Evolutionary conservation across 768 basidiomycete species (phyloP), one percentile per base, ranked within the genome.

Genomic region (Butyriboletus loyo): DNA sequence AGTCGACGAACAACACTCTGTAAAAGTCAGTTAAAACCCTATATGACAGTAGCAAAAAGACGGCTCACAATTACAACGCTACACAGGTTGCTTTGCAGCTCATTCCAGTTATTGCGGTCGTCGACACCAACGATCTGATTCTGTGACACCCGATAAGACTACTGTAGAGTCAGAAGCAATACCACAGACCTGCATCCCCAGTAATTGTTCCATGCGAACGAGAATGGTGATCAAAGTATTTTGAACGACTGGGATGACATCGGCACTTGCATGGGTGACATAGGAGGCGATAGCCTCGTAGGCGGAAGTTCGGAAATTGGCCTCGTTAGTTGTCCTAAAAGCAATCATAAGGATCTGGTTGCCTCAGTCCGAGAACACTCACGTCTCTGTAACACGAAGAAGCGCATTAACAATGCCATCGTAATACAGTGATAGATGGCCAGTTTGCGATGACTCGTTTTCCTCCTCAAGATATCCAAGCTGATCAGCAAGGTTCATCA

Each of bases 101-200:
- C 96, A 65, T 97, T 97, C 94, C 96, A 97, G 75, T 97, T 99
- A 72, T 94, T 95, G 56, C 92, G 86, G 66, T 99, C 97, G 70
- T 99, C 97, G 17, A 86, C 77, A 39, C 97, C 97, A 35, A 99
- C 77, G 52, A 98, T 88, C 73, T 98, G 95, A 69, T 89, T 92
- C 84, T 95, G 62, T 14, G 34, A 55, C 22, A 45, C 17, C 8
- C 30, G 37, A 28, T 59, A 19, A 59, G 41, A 47, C 5, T 21
- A 38, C 19, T 1, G 21, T 31, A 27, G 28, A 24, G 24, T 40
- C 11, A 37, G 34, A 54, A 56, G 17, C 4, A n/a, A 42, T n/a
- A 7, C 28, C 21, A 68, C 80, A 43, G 28, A 89, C 90, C 78
- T 92, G 90, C 75, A 98, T 84, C 46, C 72, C 73, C 34, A 98